phyloP scores from a whole-genome alignment of 2,329 filamentous ascomycete species.

The Neofusicoccum sp. region DNA sequence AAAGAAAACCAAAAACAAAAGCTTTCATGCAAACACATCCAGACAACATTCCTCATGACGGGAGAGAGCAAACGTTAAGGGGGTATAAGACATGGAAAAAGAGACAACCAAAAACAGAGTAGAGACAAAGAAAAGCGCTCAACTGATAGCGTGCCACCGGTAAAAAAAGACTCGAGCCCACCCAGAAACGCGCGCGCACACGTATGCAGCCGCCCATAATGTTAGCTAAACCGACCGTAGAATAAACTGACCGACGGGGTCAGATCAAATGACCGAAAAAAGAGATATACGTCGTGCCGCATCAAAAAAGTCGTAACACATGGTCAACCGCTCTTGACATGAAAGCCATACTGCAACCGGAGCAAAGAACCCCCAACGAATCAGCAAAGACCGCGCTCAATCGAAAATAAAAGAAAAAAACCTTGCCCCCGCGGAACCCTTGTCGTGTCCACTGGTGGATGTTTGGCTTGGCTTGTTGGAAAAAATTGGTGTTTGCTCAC shows the following conservation, averaged over 20 bases:
- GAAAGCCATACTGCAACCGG: constrained; percentile 8
- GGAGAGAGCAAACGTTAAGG: constrained; percentile 9
- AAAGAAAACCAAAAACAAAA: too few relatives aligned
- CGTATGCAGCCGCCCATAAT: constrained; percentile 1
- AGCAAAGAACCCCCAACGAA: constrained; percentile 3
- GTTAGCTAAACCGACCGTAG: neutral
- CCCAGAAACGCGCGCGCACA: neutral
- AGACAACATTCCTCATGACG: too few relatives aligned
- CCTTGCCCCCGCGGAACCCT: neutral
- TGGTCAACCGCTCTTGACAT: constrained; percentile 9
- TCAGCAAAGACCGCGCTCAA: neutral
- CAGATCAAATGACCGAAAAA: neutral
- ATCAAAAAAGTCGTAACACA: constrained; percentile 8
- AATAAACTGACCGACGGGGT: neutral
- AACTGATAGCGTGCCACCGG: neutral
- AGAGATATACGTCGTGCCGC: too few relatives aligned
- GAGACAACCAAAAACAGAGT: neutral
- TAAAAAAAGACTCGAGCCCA: neutral
- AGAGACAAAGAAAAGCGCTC: neutral
- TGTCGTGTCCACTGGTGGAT: constrained; percentile 5
- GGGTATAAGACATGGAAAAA: constrained; percentile 10
- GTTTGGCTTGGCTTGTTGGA: neutral
- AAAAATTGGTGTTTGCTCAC: constrained; percentile 19
- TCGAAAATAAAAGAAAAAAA: neutral
- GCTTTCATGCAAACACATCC: too few relatives aligned